Conservation (phyloP, 495 filamentous ascomycete genomes). For the Pseudomonodictys pantanalensis region DNA sequence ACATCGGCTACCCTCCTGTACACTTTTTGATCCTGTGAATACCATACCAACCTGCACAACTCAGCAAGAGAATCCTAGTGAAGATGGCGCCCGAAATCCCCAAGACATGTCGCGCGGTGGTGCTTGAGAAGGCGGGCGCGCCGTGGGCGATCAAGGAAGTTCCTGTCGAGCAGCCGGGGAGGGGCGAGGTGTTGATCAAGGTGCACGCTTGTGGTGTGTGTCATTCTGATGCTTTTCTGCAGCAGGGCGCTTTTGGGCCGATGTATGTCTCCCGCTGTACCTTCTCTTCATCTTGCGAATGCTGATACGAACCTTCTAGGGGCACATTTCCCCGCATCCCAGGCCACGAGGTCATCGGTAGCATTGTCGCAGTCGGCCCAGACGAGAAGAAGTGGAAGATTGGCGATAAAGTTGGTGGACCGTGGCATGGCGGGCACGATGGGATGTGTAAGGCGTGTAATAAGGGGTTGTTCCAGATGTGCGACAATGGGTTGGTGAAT, state of each 20-base stretch:
- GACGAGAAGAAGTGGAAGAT: constrained; percentile 44
- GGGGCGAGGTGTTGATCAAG: constrained; percentile 45
- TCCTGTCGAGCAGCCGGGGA: constrained; percentile 36
- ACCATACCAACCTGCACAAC: too few species aligned
- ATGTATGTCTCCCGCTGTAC: too few species aligned
- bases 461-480: constrained; percentile 47
- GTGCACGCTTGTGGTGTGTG: constrained; percentile 45
- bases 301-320: constrained; percentile 14
- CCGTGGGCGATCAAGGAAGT: constrained; percentile 41
- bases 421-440: constrained; percentile 50
- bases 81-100: too few species aligned
- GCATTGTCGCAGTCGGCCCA: constrained; percentile 36
- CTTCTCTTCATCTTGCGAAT: not conserved
- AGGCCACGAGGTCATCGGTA: constrained; percentile 46
- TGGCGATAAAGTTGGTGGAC: constrained; percentile 43
- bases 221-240: constrained; percentile 38
- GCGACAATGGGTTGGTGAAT: constrained; percentile 44
- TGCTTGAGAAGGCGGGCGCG: constrained; percentile 36
- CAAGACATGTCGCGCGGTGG: constrained; percentile 43
- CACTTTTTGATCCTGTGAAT: too few species aligned
- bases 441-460: constrained; percentile 45
- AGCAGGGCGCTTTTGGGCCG: constrained; percentile 36
- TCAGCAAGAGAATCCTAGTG: too few species aligned
- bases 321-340: constrained; percentile 32
- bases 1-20: too few species aligned